Percentiles rank a stretch among this genome's conserved stretches.
Conservation (phyloP, 2,329 filamentous ascomycete genomes). For the Plenodomus tracheiphilus region DNA sequence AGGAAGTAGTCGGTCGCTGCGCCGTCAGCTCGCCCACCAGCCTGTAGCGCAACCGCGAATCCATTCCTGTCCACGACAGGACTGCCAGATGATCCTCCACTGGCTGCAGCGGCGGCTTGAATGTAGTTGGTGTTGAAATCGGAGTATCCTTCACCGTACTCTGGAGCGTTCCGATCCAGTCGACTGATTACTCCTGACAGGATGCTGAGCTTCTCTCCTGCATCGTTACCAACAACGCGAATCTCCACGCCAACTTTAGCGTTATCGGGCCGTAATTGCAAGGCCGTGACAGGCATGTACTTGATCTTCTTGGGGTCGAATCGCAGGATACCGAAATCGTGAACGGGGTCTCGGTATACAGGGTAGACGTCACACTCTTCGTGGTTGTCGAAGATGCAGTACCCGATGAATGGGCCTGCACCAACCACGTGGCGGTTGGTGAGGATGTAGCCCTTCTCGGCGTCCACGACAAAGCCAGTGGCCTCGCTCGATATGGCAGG, state of each 20-base stretch:
- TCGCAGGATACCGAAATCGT: constrained; percentile 95
- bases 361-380: constrained; percentile 94
- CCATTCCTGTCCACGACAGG: constrained; percentile 96
- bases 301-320: constrained; percentile 97
- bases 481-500: constrained; percentile 90
- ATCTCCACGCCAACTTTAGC: constrained; percentile 92
- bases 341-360: constrained; percentile 96
- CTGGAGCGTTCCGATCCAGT: constrained; percentile 92
- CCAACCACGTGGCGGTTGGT: constrained; percentile 81
- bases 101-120: constrained; percentile 94
- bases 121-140: constrained; percentile 98
- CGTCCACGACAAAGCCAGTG: constrained; percentile 96
- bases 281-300: constrained; percentile 86
- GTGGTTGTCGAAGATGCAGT: constrained; percentile 98
- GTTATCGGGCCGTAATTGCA: constrained; percentile 81
- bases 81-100: constrained; percentile 96
- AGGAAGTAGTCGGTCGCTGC: constrained; percentile 98
- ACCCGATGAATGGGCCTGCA: constrained; percentile 95
- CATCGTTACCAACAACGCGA: constrained; percentile 96
- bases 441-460: constrained; percentile 74
- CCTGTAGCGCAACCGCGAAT: constrained; percentile 87
- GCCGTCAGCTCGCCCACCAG: constrained; percentile 89
- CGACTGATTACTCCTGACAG: constrained; percentile 96
- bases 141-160: constrained; percentile 93
- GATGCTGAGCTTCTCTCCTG: constrained; percentile 97